Percentiles rank a stretch among this genome's conserved stretches.
phyloP scores from a whole-genome alignment of 129 eudicot species.

The Escallonia rubra region DNA sequence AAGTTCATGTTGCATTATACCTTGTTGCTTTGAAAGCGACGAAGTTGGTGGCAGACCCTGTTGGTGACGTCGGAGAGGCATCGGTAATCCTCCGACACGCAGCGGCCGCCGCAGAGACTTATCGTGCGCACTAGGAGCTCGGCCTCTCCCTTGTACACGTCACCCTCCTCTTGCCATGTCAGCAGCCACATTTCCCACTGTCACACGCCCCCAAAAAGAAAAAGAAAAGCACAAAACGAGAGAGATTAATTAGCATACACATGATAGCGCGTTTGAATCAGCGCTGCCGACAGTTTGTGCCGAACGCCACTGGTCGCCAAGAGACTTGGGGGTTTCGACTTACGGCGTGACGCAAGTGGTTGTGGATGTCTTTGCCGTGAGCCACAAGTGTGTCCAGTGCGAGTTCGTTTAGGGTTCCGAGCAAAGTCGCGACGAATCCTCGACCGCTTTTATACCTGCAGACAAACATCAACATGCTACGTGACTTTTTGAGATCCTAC shows the following conservation, averaged over 20 bases:
- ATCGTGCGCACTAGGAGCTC: constrained; percentile 50
- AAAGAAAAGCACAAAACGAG: background rate
- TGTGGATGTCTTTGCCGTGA: constrained; percentile 54
- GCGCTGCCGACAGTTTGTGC: background rate
- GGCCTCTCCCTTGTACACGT: constrained; percentile 44
- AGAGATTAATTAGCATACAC: background rate
- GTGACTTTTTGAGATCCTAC: too few species aligned
- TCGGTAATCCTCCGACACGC: constrained; percentile 33
- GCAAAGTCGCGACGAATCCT: constrained; percentile 37
- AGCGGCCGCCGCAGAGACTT: constrained; percentile 34
- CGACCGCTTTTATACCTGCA: constrained; percentile 36
- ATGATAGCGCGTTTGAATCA: background rate
- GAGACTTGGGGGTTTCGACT: constrained; percentile 3
- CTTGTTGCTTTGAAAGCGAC: constrained; percentile 27
- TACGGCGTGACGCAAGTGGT: constrained; percentile 50
- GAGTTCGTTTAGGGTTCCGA: constrained; percentile 58
- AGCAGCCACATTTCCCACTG: constrained; percentile 75
- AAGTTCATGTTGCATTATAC: constrained; percentile 11
- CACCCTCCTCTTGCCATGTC: constrained; percentile 52
- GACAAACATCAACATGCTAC: too few species aligned
- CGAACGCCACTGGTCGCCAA: background rate
- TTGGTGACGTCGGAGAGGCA: constrained; percentile 43
- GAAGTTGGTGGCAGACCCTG: constrained; percentile 45
- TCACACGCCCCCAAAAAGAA: background rate
- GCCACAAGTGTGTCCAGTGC: constrained; percentile 51